A percentile compares a stretch with the other conserved stretches of the same genome.
These are phyloP conservation scores for Opeltia flavorubescens DNA, from an alignment of 495 filamentous ascomycete genomes.

Conservation along the genomic window DNA sequence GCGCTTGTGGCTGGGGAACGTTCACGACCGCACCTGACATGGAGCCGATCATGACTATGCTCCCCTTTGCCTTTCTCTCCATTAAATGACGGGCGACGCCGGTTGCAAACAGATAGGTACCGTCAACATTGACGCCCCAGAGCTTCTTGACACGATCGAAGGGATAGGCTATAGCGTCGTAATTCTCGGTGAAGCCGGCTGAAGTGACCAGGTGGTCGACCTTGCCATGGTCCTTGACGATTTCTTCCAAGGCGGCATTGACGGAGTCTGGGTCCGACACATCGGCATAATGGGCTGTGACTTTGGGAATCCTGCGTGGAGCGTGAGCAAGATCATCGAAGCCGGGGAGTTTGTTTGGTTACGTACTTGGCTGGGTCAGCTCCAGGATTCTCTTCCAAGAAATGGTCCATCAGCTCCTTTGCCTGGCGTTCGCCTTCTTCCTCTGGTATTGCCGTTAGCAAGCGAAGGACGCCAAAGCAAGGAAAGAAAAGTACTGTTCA, in stretches of 20 bases:
- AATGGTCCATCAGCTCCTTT: constrained; percentile 52
- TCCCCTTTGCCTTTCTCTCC: constrained; percentile 61
- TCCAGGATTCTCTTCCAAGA: constrained; percentile 63
- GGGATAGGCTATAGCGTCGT: constrained; percentile 76
- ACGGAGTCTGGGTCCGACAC: constrained; percentile 70
- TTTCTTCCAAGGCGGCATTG: constrained; percentile 50
- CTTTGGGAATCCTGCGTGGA: constrained; percentile 47
- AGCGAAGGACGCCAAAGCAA: not conserved
- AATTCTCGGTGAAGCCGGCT: constrained; percentile 93
- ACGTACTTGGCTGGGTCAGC: constrained; percentile 41
- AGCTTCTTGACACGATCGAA: constrained; percentile 80
- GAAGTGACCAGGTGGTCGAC: constrained; percentile 91
- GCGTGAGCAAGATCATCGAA: not conserved
- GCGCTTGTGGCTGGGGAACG: constrained; percentile 84
- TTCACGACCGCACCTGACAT: constrained; percentile 92
- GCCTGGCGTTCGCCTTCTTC: constrained; percentile 74
- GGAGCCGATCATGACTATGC: constrained; percentile 88
- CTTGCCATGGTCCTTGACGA: constrained; percentile 56
- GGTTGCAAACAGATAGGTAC: constrained; percentile 79
- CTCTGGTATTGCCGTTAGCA: constrained; percentile 33
- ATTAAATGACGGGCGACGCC: constrained; percentile 81
- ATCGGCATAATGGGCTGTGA: constrained; percentile 82
- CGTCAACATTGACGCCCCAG: constrained; percentile 89
- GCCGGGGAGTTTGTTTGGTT: not conserved
- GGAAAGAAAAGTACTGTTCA: constrained; percentile 55